Conservation (phyloP, 352 stramenopile genomes). For the Globisporangium mamillatum region DNA sequence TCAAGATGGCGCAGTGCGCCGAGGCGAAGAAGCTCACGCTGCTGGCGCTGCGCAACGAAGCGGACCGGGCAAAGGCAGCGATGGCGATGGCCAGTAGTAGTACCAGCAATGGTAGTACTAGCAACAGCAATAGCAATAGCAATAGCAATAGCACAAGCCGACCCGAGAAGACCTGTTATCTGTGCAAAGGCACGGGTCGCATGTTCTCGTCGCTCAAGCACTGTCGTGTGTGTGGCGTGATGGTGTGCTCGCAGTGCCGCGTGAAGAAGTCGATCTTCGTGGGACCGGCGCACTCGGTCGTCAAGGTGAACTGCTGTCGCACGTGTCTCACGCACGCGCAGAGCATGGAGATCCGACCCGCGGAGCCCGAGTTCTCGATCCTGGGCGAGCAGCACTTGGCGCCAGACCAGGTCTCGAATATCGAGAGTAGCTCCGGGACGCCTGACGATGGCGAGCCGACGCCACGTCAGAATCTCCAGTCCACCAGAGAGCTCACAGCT, state of each 20-base stretch:
- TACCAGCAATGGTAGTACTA: not conserved
- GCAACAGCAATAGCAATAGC: too few relatives aligned
- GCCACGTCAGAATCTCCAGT: not conserved
- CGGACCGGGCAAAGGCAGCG: conserved; percentile 19
- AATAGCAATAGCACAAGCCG: not conserved
- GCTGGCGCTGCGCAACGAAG: conserved; percentile 33
- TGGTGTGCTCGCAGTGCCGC: conserved; percentile 44
- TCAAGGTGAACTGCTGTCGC: conserved; percentile 1
- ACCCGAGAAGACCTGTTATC: not conserved
- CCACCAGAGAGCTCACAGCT: not conserved
- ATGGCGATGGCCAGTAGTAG: not conserved
- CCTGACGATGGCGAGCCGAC: not conserved
- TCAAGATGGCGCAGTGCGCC: conserved; percentile 25
- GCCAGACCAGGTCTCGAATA: not conserved
- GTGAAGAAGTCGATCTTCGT: conserved; percentile 49
- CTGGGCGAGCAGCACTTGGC: conserved; percentile 11
- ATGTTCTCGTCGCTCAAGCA: conserved; percentile 21
- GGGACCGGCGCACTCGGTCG: conserved; percentile 8
- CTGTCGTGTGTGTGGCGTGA: conserved; percentile 40
- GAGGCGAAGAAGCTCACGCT: conserved; percentile 56
- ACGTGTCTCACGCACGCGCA: conserved; percentile 15
- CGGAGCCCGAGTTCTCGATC: conserved; percentile 25
- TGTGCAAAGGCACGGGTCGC: conserved; percentile 4
- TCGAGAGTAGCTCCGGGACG: conserved; percentile 6
- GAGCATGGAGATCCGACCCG: conserved; percentile 23